These are phyloP conservation scores for Azolla pinnata DNA, from an alignment of 75 land plant genomes.

Conservation along the genomic window DNA sequence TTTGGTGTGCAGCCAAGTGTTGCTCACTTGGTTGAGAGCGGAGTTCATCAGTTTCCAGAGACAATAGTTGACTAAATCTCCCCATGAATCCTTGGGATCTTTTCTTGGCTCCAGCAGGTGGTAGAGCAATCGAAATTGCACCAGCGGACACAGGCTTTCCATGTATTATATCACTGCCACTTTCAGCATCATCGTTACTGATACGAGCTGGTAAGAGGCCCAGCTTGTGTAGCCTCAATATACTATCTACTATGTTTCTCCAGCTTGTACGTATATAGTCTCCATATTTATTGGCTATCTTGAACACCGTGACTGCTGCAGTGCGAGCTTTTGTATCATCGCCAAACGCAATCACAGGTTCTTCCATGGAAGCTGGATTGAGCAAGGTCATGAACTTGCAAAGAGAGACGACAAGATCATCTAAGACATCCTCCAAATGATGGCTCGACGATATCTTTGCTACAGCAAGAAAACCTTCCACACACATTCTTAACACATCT, in stretches of 20 bases:
- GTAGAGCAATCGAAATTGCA: constrained; percentile 18
- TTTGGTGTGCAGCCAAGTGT: constrained; percentile 58
- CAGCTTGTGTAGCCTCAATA: constrained; percentile 76
- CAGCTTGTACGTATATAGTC: constrained; percentile 70
- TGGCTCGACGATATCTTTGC: constrained; percentile 63
- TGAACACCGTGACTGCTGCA: constrained; percentile 83
- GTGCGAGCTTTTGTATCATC: constrained; percentile 75
- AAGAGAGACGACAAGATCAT: constrained; percentile 78
- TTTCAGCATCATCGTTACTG: constrained; percentile 29
- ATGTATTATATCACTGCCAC: constrained; percentile 13
- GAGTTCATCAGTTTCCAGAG: constrained; percentile 48
- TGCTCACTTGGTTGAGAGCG: constrained; percentile 41
- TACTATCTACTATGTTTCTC: constrained; percentile 85
- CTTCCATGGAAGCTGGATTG: constrained; percentile 75
- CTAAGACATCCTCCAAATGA: constrained; percentile 69
- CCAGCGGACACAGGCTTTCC: constrained; percentile 32
- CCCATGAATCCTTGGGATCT: constrained; percentile 53
- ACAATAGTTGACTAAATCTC: constrained; percentile 66
- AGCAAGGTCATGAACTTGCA: constrained; percentile 86
- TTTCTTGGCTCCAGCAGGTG: constrained; percentile 17
- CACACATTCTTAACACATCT: constrained; percentile 49
- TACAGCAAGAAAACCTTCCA: constrained; percentile 62
- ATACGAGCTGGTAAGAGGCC: constrained; percentile 64
- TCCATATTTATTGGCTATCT: constrained; percentile 74
- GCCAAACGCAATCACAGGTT: constrained; percentile 64